These are phyloP conservation scores for Persicaria maculosa DNA, from an alignment of 148 eudicot genomes.

Conservation along the genomic window DNA sequence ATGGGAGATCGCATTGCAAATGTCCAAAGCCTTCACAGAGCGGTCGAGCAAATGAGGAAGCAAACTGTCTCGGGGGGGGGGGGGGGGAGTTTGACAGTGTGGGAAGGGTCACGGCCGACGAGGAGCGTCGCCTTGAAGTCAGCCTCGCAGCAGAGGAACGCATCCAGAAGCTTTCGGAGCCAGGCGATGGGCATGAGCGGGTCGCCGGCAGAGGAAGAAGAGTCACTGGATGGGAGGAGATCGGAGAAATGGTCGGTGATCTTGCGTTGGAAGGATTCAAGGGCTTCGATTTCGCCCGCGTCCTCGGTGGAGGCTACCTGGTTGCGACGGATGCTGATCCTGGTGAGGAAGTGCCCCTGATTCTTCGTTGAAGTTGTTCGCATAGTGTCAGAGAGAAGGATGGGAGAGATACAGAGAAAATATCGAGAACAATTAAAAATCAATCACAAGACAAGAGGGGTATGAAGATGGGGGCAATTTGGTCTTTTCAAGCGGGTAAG, in stretches of 20 bases:
- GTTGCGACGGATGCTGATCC: conserved; percentile 76
- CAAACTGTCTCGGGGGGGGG: conserved; percentile 52
- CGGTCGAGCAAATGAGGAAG: conserved; percentile 64
- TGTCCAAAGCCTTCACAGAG: conserved; percentile 57
- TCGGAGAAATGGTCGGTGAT: too few species aligned
- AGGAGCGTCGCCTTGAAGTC: conserved; percentile 22
- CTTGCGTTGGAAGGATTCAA: too few species aligned
- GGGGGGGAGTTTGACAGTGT: conserved; percentile 25
- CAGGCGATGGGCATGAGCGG: conserved; percentile 58
- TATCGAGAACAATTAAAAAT: too few species aligned
- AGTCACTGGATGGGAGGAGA: background rate
- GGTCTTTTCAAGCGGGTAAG: too few species aligned
- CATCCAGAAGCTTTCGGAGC: conserved; percentile 60
- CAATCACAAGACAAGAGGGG: too few species aligned
- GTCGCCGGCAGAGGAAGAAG: conserved; percentile 4
- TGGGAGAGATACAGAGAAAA: too few species aligned
- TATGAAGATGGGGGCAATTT: too few species aligned
- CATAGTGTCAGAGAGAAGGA: background rate
- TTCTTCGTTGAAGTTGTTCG: conserved; percentile 34
- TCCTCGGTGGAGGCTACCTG: conserved; percentile 30
- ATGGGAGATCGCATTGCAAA: conserved; percentile 52
- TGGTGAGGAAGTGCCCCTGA: conserved; percentile 64
- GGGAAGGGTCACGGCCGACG: conserved; percentile 53
- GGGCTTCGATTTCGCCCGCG: too few species aligned
- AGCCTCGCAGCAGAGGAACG: conserved; percentile 70